Evolutionary conservation across 108 stramenopile genomes (phyloP), one percentile per base, ranked within the genome.

Genomic region (Skeletonema costatum): DNA sequence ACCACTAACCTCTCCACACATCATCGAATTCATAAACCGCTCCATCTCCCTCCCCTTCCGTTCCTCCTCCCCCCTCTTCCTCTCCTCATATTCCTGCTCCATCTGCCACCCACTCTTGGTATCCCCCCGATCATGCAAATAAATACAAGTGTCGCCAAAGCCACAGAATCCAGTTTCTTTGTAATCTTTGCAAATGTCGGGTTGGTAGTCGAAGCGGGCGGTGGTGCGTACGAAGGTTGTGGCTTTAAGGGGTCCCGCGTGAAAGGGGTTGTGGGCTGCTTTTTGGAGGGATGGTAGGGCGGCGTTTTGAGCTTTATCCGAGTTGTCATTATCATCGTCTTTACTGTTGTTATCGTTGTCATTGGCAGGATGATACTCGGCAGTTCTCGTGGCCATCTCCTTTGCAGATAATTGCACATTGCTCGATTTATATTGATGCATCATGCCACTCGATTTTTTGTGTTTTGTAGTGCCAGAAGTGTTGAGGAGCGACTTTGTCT

Each of bases 101-200:
- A 98, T 79, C 84, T 99, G 92, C 98, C 97, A 98, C 31, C 98
- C 98, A 12, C 82, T 85, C 80, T 97, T 87, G 21, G 92, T 96
- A 76, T 97, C 93, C 13, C 97, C 95, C 29, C 99, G 85, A 78
- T 98, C 98, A 83, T 99, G 99, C 42, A 99, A 69, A 84, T 97
- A 99, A 67, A 97, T 99, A 62, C 99, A 99, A 10, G 90, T 94
- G 75, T 99, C 99, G 1, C 99, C 99, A 78, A 94, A 99, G 13
- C 99, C 99, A 73, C 99, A 99, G 84, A 97, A 99, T 44, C 99
- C 99, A 2, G 99, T 99, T 46, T 99, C 97, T 62, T 98, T 98
- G 84, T 98, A 99, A 66, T 99, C 99, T 75, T 99, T 99, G 87
- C 99, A 99, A 66, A 99, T 94, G 75, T 98, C 98, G 0, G 98